phyloP scores from a whole-genome alignment of 192 early-diverging fungal genomes.

The Allomyces javanicus region DNA sequence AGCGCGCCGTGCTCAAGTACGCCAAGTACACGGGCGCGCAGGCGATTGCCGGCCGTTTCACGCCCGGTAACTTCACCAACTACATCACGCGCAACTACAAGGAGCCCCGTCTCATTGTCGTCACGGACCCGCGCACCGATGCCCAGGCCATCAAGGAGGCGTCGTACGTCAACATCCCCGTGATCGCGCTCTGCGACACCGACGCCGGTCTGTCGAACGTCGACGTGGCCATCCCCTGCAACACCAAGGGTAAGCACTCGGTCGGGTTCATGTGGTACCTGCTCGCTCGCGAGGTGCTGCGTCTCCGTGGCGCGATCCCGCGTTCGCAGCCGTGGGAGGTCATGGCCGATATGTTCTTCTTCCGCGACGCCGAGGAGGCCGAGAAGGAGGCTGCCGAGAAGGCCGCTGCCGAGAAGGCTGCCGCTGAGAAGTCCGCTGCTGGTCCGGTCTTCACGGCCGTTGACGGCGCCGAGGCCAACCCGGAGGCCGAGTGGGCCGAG shows the following conservation, averaged over 20 bases:
- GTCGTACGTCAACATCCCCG: slow-evolving; percentile 99
- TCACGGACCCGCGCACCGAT: slow-evolving; percentile 94
- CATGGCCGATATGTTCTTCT: slow-evolving; percentile 99
- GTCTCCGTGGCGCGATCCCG: slow-evolving; percentile 81
- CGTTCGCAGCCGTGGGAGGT: slow-evolving; percentile 76
- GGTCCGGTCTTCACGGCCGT: not conserved
- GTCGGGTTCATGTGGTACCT: slow-evolving; percentile 96
- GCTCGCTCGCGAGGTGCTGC: slow-evolving; percentile 95
- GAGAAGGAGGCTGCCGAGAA: slow-evolving; percentile 57
- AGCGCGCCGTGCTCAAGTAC: slow-evolving; percentile 97
- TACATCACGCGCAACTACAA: slow-evolving; percentile 99
- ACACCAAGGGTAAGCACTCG: slow-evolving; percentile 99
- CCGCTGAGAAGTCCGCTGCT: not conserved
- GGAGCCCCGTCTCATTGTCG: slow-evolving; percentile 95
- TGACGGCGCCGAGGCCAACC: slow-evolving; percentile 9
- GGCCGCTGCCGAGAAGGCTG: slow-evolving; percentile 19
- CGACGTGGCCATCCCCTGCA: slow-evolving; percentile 97
- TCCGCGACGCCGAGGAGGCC: slow-evolving; percentile 91
- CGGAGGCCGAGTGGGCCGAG: too few species aligned
- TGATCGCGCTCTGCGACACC: slow-evolving; percentile 96
- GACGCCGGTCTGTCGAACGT: slow-evolving; percentile 87
- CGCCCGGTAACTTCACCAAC: slow-evolving; percentile 99
- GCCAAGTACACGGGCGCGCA: slow-evolving; percentile 95
- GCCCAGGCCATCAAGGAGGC: slow-evolving; percentile 97
- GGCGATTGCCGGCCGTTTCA: slow-evolving; percentile 99